A percentile compares a stretch with the other conserved stretches of the same genome.
These are phyloP conservation scores for Colletotrichum lentis DNA, from an alignment of 2,329 filamentous ascomycete genomes.

Conservation along the genomic window DNA sequence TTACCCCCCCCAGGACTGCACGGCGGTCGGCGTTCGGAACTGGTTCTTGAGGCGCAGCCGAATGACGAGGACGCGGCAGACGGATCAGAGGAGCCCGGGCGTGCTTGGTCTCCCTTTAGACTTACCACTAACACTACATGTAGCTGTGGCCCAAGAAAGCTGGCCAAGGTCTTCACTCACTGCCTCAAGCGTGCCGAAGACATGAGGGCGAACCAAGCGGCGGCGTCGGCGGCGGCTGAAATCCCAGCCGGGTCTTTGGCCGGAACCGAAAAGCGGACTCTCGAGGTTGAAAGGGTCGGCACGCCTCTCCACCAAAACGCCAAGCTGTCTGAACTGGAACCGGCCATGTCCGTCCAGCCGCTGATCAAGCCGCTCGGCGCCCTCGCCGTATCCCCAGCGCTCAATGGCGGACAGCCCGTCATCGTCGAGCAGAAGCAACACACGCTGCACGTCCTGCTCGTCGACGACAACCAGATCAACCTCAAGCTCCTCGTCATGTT, in stretches of 20 bases:
- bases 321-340: not conserved
- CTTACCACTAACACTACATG: not conserved
- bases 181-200: conserved; percentile 38
- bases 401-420: conserved; percentile 9
- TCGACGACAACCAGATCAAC: conserved; percentile 56
- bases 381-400: not conserved
- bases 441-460: conserved; percentile 46
- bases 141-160: conserved; percentile 43
- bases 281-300: conserved; percentile 2
- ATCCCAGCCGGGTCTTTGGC: not conserved
- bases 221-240: not conserved
- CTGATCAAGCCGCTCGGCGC: conserved; percentile 24
- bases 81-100: no score
- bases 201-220: not conserved
- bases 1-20: no score
- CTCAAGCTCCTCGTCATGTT: conserved; percentile 54
- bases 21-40: no score
- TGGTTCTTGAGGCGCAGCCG: no score
- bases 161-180: conserved; percentile 43
- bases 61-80: no score
- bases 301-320: conserved; percentile 5
- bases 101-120: conserved; percentile 12
- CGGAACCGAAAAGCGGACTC: not conserved
- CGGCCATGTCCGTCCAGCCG: conserved; percentile 1
- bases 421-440: conserved; percentile 10